Evolutionary conservation across 257 asterid species (phyloP).

Genomic region (Solanum acaule): DNA sequence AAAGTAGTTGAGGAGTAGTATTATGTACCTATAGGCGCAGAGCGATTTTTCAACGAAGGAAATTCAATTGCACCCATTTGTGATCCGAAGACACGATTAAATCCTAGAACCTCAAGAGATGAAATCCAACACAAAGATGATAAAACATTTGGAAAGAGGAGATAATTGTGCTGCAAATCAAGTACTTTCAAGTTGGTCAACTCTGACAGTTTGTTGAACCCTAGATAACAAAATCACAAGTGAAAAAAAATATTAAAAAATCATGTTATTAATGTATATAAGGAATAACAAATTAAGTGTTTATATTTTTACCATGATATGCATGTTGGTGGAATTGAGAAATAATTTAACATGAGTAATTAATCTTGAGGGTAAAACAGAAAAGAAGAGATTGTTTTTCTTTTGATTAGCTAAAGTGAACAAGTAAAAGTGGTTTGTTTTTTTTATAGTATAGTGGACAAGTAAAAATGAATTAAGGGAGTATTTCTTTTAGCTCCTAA

Average conservation of each 20-base stretch:
- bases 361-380: too few species aligned
- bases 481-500: too few species aligned
- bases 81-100: not conserved
- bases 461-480: too few species aligned
- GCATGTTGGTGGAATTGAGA: too few species aligned
- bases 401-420: too few species aligned
- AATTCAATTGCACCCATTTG: not conserved
- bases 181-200: not conserved
- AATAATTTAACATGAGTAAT: too few species aligned
- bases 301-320: too few species aligned
- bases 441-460: too few species aligned
- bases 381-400: too few species aligned
- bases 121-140: not conserved
- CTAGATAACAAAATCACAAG: not conserved
- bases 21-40: not conserved
- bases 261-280: not conserved
- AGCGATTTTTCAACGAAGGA: not conserved
- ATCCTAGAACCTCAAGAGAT: not conserved
- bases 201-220: not conserved
- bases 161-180: not conserved
- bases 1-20: not conserved
- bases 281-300: too few species aligned
- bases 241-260: not conserved
- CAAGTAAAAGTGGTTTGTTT: too few species aligned
- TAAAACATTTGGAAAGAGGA: not conserved